phyloP scores from a whole-genome alignment of 2,329 filamentous ascomycete species.

The Pseudogymnoascus sp. region DNA sequence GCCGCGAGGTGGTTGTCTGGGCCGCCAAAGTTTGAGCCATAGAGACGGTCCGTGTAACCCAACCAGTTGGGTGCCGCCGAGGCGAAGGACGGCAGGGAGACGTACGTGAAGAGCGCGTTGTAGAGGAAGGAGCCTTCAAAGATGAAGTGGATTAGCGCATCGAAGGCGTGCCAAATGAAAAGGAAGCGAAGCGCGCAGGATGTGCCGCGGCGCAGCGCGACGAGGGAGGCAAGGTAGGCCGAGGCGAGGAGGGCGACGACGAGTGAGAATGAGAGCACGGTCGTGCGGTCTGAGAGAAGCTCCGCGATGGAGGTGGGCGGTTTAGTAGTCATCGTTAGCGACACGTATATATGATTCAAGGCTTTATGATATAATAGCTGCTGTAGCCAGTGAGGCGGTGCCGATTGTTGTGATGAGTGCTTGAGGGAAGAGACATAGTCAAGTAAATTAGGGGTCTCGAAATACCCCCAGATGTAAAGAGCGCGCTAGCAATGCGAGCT shows the following conservation, averaged over 20 bases:
- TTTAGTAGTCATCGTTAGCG: background rate
- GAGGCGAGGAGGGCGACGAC: slow-evolving; percentile 46
- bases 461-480: slow-evolving; percentile 2
- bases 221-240: slow-evolving; percentile 44
- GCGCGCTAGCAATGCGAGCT: background rate
- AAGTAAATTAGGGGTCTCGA: slow-evolving; percentile 2
- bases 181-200: slow-evolving; percentile 60
- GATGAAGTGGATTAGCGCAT: slow-evolving; percentile 82
- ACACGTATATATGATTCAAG: background rate
- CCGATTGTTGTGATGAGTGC: background rate
- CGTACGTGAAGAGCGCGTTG: slow-evolving; percentile 76
- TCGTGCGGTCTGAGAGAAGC: slow-evolving; percentile 51
- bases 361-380: background rate
- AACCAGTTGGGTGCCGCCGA: slow-evolving; percentile 64
- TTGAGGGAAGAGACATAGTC: background rate
- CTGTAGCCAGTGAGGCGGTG: background rate
- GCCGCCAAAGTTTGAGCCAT: slow-evolving; percentile 48
- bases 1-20: slow-evolving; percentile 48
- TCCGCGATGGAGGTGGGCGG: slow-evolving; percentile 19
- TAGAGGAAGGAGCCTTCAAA: slow-evolving; percentile 90
- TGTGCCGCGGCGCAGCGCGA: slow-evolving; percentile 34
- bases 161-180: slow-evolving; percentile 93
- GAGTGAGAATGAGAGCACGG: slow-evolving; percentile 50
- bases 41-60: slow-evolving; percentile 41
- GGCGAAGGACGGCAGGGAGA: slow-evolving; percentile 53